Conservation (phyloP, 805 yeast species). For the Cephaloascus albidus region DNA sequence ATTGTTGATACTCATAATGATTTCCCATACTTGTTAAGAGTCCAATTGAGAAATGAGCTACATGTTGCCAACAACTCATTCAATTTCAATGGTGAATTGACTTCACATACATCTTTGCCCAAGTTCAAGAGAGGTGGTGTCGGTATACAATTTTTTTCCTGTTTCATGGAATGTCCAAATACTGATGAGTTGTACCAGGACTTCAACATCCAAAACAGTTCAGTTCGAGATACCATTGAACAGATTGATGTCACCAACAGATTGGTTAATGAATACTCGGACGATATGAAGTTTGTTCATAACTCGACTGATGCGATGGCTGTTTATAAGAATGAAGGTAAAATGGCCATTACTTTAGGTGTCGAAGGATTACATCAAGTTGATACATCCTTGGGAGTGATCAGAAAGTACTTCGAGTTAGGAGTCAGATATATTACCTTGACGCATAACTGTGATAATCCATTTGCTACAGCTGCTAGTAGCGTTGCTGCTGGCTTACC, state of each 20-base stretch:
- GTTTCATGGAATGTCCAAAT: constrained; percentile 36
- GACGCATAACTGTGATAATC: constrained; percentile 49
- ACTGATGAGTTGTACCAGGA: constrained; percentile 29
- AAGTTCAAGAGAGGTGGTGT: constrained; percentile 31
- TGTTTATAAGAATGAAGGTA: constrained; percentile 15
- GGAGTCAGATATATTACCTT: constrained; percentile 47
- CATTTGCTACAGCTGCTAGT: constrained; percentile 48
- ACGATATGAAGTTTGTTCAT: constrained; percentile 26
- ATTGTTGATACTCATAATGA: constrained; percentile 42
- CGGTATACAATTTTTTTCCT: constrained; percentile 43
- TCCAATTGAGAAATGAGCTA: constrained; percentile 33
- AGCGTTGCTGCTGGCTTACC: constrained; percentile 33
- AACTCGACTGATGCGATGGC: constrained; percentile 30
- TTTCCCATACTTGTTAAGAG: constrained; percentile 39
- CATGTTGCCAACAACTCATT: constrained; percentile 20
- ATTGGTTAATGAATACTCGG: constrained; percentile 29
- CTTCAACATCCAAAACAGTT: constrained; percentile 31
- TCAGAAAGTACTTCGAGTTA: constrained; percentile 36
- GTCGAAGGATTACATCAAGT: constrained; percentile 47
- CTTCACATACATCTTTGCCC: constrained; percentile 34
- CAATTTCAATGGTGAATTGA: constrained; percentile 27
- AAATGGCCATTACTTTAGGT: constrained; percentile 40
- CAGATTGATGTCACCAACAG: constrained; percentile 43
- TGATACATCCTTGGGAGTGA: constrained; percentile 37
- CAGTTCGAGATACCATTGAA: constrained; percentile 44